phyloP scores from a whole-genome alignment of 129 eudicot species.

The Solidago caesia region DNA sequence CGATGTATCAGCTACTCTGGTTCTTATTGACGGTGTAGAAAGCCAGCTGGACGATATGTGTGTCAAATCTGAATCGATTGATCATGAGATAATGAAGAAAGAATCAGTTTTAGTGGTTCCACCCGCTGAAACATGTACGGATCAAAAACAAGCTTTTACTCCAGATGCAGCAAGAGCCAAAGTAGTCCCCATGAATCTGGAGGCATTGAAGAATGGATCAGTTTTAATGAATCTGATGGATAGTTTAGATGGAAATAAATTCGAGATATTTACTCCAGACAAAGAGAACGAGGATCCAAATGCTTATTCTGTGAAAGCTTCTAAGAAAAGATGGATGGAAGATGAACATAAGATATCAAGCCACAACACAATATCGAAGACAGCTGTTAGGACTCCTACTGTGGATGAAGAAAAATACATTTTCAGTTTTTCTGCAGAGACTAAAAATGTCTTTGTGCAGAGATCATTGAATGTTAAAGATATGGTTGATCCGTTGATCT shows the following conservation, averaged over 20 bases:
- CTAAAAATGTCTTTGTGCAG: background rate
- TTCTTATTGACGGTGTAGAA: constrained; percentile 6
- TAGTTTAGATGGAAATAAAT: constrained; percentile 30
- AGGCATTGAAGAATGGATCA: constrained; percentile 18
- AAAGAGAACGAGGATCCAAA: constrained; percentile 61
- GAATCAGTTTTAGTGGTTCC: constrained; percentile 30
- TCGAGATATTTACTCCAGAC: constrained; percentile 59
- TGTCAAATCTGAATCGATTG: constrained; percentile 12
- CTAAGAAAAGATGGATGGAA: constrained; percentile 31
- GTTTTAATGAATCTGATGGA: constrained; percentile 30
- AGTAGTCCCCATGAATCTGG: constrained; percentile 3
- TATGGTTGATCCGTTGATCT: constrained; percentile 8
- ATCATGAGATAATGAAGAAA: constrained; percentile 25
- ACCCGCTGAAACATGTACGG: constrained; percentile 16
- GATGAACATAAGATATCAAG: constrained; percentile 3
- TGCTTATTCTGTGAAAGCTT: constrained; percentile 38
- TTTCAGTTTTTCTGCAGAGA: constrained; percentile 15
- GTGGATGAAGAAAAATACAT: constrained; percentile 8
- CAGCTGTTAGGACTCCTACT: constrained; percentile 23
- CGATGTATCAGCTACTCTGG: constrained; percentile 12
- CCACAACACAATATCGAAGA: too few relatives aligned
- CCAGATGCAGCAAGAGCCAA: constrained; percentile 40
- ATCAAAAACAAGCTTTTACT: constrained; percentile 45
- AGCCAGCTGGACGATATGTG: constrained; percentile 1
- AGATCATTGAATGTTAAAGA: background rate